Evolutionary conservation across 116 monocot species (phyloP).

Genomic region (Dioscorea cayenensis): DNA sequence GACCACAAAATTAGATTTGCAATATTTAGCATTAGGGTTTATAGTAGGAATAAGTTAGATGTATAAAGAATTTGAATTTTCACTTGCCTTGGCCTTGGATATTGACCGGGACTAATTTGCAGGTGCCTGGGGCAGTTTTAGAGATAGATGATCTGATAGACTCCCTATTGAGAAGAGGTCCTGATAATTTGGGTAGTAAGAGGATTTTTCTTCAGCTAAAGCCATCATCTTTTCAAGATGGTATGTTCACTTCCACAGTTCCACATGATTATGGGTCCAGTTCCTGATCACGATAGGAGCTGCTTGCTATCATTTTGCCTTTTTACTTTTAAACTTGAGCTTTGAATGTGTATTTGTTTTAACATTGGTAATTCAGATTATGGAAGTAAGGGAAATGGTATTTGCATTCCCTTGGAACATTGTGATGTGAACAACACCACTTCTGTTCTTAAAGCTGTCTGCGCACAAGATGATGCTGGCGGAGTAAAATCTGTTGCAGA

Average conservation of each 20-base stretch:
- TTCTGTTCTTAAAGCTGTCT: conserved; percentile 12
- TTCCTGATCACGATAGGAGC: not conserved
- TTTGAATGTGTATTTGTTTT: not conserved
- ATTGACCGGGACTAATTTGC: not conserved
- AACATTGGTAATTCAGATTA: not conserved
- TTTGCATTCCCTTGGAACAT: not conserved
- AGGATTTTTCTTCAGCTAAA: conserved; percentile 37
- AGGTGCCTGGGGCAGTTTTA: conserved; percentile 20
- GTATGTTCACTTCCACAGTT: not conserved
- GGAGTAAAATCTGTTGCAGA: conserved; percentile 22
- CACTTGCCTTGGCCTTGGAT: not conserved
- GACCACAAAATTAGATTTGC: no score
- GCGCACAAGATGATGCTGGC: not conserved
- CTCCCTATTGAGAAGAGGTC: conserved; percentile 66
- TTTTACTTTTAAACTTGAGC: not conserved
- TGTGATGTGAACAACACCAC: conserved; percentile 2
- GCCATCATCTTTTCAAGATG: not conserved
- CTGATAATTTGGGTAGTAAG: conserved; percentile 46
- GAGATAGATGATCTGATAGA: conserved; percentile 44
- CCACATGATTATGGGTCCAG: not conserved
- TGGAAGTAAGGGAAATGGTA: conserved; percentile 1
- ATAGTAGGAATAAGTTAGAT: not conserved
- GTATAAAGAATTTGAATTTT: not conserved
- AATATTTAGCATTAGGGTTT: not conserved
- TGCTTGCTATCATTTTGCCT: not conserved